Base-by-base conservation (phyloP, 2,329 filamentous ascomycete genomes). In the Cytospora schulzeri region DNA sequence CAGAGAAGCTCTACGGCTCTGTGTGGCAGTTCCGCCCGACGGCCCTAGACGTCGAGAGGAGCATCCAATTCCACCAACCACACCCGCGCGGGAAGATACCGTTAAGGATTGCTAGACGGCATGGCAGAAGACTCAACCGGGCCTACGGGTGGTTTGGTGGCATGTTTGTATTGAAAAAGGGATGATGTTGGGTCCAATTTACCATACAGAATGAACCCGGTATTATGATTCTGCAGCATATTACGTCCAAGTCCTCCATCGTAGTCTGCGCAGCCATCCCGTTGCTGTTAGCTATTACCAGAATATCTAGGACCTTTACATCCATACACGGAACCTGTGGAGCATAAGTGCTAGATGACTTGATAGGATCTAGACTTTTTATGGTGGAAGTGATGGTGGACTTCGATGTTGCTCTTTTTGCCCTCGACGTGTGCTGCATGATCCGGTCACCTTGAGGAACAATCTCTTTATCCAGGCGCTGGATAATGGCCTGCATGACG, bases 401-500 rank as follows among this genome's bases (percentile, higher is more conserved):
- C 29, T 31, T 31, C 29, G 29, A 31, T 31, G 29, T 31, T 31
- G 29, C 29, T 31, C 29, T 31, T 31, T 31, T 9, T 31, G 4
- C 29, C 29, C 29, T 31, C 29, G 29, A 31, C 29, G 29, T 31
- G 29, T 31, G 29, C 72, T 92, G 87, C 94, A 99, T 99, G 77
- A 98, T 96, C 69, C 90, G 89, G 76, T 99, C 93, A 63, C 93
- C 91, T 75, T 94, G 92, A 19, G 94, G 93, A 68, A 88, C 86
- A 70, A 99, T 91, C 75, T 98, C 94, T 75, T 89, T 89, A 78
- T 98, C 95, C 29, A 99, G 84, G 64, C 95, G 90, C 76, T 92
- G 89, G 67, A 98, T 89, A 74, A 98, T 97, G 57, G 92, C 89
- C 79, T 97, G 88, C 57, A 98, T 83, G 50, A 98, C 95, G 60